Evolutionary conservation across 176 grass and related monocot genomes (phyloP), one percentile per base, ranked within the genome.

Genomic region (Dendrocalamus sinicus): DNA sequence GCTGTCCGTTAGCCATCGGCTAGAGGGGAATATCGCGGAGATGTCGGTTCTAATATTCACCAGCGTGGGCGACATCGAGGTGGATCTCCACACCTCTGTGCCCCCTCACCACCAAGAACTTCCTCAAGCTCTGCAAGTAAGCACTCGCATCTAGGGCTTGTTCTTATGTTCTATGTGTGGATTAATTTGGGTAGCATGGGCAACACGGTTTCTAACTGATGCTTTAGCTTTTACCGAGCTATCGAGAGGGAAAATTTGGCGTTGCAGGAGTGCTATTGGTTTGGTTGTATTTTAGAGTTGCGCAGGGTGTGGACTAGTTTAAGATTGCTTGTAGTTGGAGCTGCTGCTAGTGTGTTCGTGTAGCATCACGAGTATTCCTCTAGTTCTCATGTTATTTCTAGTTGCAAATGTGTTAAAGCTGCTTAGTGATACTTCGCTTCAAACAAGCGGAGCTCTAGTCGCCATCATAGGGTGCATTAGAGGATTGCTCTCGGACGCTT

Each of bases 71-170:
- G 96, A 95, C 84, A 86, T 98, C 75, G 90, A 89, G 75, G 86
- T 98, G 65, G 96, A 98, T 84, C 91, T 98, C 81, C 86, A 98
- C 88, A 77, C 93, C 26, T 30, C 71, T 69, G 11, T 98, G 91
- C 78, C 91, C 90, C 14, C 93, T 98, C 75, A 95, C 96, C 72
- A 82, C 93, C 35, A 98, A 98, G 69, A 98, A 98, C 81, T 98
- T 98, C 81, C 91, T 98, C 88, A 98, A 98, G 88, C 96, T 98
- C 45, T 98, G 93, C 96, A 98, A 94, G 91, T 95, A 91, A 75
- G 72, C 28, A 9, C 8, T 51, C 26, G 9, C n/a, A 72, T 8
- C 73, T 28, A 78, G 46, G 65, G 16, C 72, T 59, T n/a, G n/a
- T n/a, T n/a, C n/a, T n/a, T n/a, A n/a, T 65, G 55, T 59, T 51